Conservation (phyloP, 805 yeast species). For the Starmera pachycereana region DNA sequence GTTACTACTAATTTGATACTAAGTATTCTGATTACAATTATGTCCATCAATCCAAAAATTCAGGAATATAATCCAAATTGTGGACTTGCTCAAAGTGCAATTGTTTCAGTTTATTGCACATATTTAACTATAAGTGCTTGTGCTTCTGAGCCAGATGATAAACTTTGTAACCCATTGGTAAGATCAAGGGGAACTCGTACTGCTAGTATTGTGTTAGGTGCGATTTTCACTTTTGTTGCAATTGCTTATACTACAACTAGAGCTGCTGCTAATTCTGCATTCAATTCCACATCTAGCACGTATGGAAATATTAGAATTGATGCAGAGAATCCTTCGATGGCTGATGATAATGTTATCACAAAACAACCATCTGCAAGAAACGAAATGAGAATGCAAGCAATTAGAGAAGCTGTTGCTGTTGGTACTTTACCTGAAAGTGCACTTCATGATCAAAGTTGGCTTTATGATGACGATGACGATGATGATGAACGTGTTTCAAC, state of each 20-base stretch:
- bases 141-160: slow-evolving; percentile 94
- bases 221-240: slow-evolving; percentile 87
- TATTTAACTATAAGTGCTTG: slow-evolving; percentile 88
- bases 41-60: slow-evolving; percentile 72
- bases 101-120: slow-evolving; percentile 91
- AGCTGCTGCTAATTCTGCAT: slow-evolving; percentile 79
- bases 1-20: slow-evolving; percentile 67
- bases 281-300: slow-evolving; percentile 32
- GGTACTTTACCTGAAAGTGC: slow-evolving; percentile 95
- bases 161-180: slow-evolving; percentile 81
- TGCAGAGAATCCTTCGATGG: slow-evolving; percentile 16
- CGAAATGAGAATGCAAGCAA: slow-evolving; percentile 78
- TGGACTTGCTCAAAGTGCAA: slow-evolving; percentile 92
- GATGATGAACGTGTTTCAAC: slow-evolving; percentile 57
- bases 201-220: slow-evolving; percentile 79
- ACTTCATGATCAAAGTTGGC: slow-evolving; percentile 58
- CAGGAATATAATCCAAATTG: slow-evolving; percentile 93
- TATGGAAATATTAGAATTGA: slow-evolving; percentile 26
- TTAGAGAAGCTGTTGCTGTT: slow-evolving; percentile 89
- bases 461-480: slow-evolving; percentile 32
- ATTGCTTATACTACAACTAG: slow-evolving; percentile 95
- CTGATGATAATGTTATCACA: slow-evolving; percentile 17
- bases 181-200: slow-evolving; percentile 87
- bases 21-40: slow-evolving; percentile 48
- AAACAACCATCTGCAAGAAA: slow-evolving; percentile 47